Conservation (phyloP, 164 flowering plant genomes). For the Stephania japonica region DNA sequence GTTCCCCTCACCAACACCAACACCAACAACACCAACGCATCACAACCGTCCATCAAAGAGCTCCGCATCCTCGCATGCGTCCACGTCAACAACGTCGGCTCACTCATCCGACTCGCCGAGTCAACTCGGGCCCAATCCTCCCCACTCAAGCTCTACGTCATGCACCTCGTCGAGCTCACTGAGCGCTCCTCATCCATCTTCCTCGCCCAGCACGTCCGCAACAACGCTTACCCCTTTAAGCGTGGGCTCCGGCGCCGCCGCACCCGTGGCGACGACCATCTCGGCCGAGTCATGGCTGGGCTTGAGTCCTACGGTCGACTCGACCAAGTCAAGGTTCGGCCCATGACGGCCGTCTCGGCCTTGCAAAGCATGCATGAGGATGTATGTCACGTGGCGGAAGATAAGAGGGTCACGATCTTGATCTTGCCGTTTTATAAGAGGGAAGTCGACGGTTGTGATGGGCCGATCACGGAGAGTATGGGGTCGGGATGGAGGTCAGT, state of each 20-base stretch:
- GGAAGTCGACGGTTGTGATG: conserved; percentile 29
- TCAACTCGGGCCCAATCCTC: conserved; percentile 29
- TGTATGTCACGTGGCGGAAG: conserved; percentile 57
- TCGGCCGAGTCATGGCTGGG: conserved; percentile 9
- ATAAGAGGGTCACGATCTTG: conserved; percentile 47
- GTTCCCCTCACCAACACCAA: background rate
- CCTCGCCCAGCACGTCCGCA: conserved; percentile 41
- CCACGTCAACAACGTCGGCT: conserved; percentile 43
- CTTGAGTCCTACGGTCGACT: conserved; percentile 21
- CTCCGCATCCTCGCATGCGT: conserved; percentile 50
- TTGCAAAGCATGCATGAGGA: conserved; percentile 75
- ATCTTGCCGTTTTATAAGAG: conserved; percentile 66
- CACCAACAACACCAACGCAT: conserved; percentile 10
- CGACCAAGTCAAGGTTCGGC: conserved; percentile 45
- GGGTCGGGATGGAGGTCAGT: conserved; percentile 58
- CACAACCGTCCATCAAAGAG: conserved; percentile 17
- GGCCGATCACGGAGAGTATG: conserved; percentile 27
- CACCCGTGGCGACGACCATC: background rate
- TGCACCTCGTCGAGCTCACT: conserved; percentile 60
- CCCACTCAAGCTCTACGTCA: conserved; percentile 29
- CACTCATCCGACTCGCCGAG: conserved; percentile 46
- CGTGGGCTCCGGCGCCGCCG: background rate
- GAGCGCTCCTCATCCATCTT: conserved; percentile 61
- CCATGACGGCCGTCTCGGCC: conserved; percentile 52
- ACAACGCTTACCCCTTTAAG: conserved; percentile 46